Conservation (phyloP, 345 rosid species). For the Alliaria petiolata region DNA sequence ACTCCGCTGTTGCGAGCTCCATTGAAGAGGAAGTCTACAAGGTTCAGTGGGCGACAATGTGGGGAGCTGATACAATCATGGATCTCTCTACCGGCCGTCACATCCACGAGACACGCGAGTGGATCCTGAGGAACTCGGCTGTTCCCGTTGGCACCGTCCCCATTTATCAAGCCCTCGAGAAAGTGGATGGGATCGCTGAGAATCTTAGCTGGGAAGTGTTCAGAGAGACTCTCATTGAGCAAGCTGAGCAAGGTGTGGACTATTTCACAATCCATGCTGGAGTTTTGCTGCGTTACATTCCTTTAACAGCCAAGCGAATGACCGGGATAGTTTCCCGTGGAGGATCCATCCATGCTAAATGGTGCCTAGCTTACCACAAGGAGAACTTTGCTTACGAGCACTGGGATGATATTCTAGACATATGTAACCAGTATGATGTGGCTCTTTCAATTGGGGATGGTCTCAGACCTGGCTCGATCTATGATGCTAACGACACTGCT, state of each 20-base stretch:
- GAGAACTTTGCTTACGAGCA: conserved; percentile 98
- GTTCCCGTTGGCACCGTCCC: conserved; percentile 98
- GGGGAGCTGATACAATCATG: conserved; percentile 99
- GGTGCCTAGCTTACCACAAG: conserved; percentile 94
- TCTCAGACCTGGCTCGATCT: conserved; percentile 91
- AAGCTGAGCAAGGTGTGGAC: conserved; percentile 99
- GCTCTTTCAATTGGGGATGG: conserved; percentile 97
- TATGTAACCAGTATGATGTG: conserved; percentile 93
- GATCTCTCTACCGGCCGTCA: conserved; percentile 98
- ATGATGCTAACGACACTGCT: conserved; percentile 98
- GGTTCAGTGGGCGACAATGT: conserved; percentile 99
- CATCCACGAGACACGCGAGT: conserved; percentile 97
- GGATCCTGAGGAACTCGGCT: conserved; percentile 92
- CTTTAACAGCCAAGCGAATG: conserved; percentile 92
- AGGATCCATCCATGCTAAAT: conserved; percentile 97
- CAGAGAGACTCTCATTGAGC: conserved; percentile 88
- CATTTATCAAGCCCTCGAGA: conserved; percentile 97
- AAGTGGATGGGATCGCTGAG: conserved; percentile 90
- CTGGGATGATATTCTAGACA: conserved; percentile 97
- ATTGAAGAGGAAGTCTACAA: conserved; percentile 98
- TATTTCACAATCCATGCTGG: conserved; percentile 98
- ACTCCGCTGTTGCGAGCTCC: conserved; percentile 93
- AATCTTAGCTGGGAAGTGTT: conserved; percentile 92
- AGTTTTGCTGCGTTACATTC: conserved; percentile 84
- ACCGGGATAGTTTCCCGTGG: conserved; percentile 97